Base-by-base conservation (phyloP, 2,329 filamentous ascomycete genomes). In the Fusarium odoratissimum region DNA sequence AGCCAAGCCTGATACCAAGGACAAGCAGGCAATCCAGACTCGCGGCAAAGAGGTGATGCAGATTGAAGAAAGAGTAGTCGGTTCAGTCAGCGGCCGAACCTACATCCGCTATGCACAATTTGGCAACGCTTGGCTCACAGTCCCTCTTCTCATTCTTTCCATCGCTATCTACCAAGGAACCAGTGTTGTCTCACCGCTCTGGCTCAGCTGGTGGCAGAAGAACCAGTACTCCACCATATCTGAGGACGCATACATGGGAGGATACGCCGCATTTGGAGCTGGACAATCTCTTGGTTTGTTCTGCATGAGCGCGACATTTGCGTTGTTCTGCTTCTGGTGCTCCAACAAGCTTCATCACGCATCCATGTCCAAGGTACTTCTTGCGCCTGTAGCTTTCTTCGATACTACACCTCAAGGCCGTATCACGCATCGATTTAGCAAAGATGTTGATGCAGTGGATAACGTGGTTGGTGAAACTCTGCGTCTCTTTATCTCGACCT, bases 1-100 rank as follows among this genome's bases (percentile, higher is more conserved):
- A 1, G 0, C 14, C 0, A 11, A 48, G 4, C 1, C 21, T 23
- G 28, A 63, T 9, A 0, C 23, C 8, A 49, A 35, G 5, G 40
- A 12, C 3, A 46, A 46, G 0, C 40, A 51, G 6, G 4, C 8
- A 0, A 9, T 12, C 23, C 5, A 16, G 9, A 31, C 31, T 8
- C 61, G 63, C 2, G 68, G 68, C 14, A 72, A 72, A 13, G 68
- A 71, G 14, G 59, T 71, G 7, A 71, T 71, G 68, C 68, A 71
- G 16, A 49, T 19, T 10, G 68, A 71, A 37, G 68, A 71, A 21
- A 37, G 68, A 28, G 37, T 71, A 3, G 63, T 71, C 4, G 68
- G 68, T 3, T 58, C 68, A 2, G 68, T 71, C 38, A 72, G 68
- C 0, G 68, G 68, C 19, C 48, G 28, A n/a, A 71, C 68, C 0